These are phyloP conservation scores for Coemansia sp. DNA, from an alignment of 192 early-diverging fungal species.

Conservation along the genomic window DNA sequence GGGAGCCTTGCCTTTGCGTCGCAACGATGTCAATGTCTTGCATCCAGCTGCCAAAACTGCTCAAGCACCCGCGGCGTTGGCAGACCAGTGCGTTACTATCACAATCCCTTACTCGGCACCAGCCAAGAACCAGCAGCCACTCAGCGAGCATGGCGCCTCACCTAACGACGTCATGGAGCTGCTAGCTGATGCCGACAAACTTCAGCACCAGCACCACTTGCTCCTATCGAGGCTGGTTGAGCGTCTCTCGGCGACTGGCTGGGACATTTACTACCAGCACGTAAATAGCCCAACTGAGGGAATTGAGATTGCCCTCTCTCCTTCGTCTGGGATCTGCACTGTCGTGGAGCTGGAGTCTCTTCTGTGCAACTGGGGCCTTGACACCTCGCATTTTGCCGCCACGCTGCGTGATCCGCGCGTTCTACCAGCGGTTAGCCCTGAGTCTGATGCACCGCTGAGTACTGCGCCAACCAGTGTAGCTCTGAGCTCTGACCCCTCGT, in stretches of 20 bases:
- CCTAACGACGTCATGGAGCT: constrained; percentile 23
- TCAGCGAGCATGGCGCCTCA: not conserved
- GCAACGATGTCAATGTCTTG: not conserved
- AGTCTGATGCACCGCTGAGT: not conserved
- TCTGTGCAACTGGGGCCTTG: constrained; percentile 44
- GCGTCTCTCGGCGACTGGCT: constrained; percentile 34
- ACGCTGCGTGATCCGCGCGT: constrained; percentile 22
- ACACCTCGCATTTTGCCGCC: constrained; percentile 31
- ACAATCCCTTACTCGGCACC: constrained; percentile 28
- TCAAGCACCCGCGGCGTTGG: constrained; percentile 17
- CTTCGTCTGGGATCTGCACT: constrained; percentile 33
- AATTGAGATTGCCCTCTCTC: constrained; percentile 37
- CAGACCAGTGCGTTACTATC: constrained; percentile 40
- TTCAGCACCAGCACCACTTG: constrained; percentile 29
- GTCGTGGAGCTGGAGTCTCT: constrained; percentile 28
- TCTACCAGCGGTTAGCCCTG: not conserved
- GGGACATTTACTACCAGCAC: constrained; percentile 36
- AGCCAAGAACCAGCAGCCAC: not conserved
- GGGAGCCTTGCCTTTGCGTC: not conserved
- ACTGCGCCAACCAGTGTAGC: not conserved
- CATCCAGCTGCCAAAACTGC: constrained; percentile 19
- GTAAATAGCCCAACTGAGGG: constrained; percentile 13
- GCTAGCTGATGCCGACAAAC: constrained; percentile 22
- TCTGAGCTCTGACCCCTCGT: not conserved
- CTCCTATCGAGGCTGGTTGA: constrained; percentile 40